These are phyloP conservation scores for Citrullus colocynthis DNA, from an alignment of 306 rosid genomes.

Conservation along the genomic window DNA sequence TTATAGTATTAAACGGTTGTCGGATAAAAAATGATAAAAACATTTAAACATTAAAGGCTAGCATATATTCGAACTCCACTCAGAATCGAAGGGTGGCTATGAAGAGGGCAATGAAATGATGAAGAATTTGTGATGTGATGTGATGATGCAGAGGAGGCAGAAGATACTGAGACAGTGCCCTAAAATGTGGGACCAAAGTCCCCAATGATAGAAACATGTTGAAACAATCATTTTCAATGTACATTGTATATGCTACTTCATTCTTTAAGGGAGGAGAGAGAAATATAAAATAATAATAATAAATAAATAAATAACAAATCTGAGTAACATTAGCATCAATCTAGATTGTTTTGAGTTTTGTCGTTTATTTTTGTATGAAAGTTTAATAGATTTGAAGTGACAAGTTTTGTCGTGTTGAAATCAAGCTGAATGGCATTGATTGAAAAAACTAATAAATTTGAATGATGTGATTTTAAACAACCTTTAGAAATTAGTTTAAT, in stretches of 20 bases:
- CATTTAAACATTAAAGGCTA: too few relatives aligned
- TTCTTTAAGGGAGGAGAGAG: too few relatives aligned
- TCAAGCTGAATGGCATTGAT: not conserved
- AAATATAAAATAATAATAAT: too few relatives aligned
- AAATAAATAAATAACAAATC: not conserved
- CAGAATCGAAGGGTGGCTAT: too few relatives aligned
- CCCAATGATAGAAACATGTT: constrained; percentile 25
- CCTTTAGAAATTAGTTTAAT: not conserved
- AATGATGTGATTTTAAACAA: not conserved
- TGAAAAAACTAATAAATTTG: not conserved
- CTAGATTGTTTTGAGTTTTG: not conserved
- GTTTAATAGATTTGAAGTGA: not conserved
- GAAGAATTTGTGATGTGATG: not conserved
- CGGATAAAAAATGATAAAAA: too few relatives aligned
- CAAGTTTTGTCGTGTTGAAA: not conserved
- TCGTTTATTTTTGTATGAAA: not conserved
- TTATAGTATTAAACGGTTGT: too few relatives aligned
- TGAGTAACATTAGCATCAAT: not conserved
- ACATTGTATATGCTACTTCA: constrained; percentile 1
- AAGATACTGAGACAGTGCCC: not conserved
- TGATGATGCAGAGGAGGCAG: not conserved
- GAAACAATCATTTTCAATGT: constrained; percentile 22
- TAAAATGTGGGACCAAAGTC: not conserved
- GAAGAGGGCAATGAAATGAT: not conserved
- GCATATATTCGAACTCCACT: too few relatives aligned